These are phyloP conservation scores for Neoboletus magnificus DNA, from an alignment of 768 basidiomycete genomes.

Conservation along the genomic window DNA sequence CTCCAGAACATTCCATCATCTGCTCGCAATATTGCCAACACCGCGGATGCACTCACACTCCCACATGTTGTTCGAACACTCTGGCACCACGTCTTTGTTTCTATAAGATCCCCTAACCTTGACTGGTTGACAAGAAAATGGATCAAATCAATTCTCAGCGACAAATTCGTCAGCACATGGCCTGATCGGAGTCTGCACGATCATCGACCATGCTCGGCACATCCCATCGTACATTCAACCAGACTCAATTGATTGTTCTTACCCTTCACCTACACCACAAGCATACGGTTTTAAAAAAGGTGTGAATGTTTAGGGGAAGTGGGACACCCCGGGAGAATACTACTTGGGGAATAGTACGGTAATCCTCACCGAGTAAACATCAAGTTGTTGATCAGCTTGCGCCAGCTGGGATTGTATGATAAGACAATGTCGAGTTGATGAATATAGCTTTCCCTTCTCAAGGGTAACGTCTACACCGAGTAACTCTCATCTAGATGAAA, in stretches of 20 bases:
- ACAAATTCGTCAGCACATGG: neutral
- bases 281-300: neutral
- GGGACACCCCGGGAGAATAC: neutral
- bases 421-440: no score
- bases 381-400: no score
- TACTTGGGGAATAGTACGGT: no score
- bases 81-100: neutral
- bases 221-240: neutral
- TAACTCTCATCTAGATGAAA: no score
- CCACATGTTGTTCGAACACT: neutral
- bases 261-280: no score
- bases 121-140: neutral
- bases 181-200: neutral
- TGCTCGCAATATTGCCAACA: neutral
- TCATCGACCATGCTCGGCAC: neutral
- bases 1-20: slow-evolving; percentile 32
- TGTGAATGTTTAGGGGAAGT: neutral
- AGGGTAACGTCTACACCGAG: no score
- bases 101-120: neutral
- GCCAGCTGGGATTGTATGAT: no score
- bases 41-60: neutral
- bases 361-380: no score
- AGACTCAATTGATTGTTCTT: no score
- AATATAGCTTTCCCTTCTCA: no score
- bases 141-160: neutral